Base-by-base conservation (phyloP, 768 basidiomycete genomes). In the Termitomyces heimii region DNA sequence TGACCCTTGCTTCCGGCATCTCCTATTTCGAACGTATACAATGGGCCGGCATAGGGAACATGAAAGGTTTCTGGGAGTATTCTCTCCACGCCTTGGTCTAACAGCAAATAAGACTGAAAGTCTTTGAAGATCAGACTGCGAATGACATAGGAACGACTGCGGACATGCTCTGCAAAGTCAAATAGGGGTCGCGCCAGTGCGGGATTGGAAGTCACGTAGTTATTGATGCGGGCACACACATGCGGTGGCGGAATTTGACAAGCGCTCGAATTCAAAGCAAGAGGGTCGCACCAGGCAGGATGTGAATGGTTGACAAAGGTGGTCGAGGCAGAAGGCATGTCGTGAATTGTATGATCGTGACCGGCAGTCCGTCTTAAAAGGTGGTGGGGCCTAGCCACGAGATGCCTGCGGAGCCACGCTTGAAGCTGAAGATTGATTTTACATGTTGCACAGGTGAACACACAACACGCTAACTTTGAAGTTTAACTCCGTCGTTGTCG, bases 1-100 rank as follows among this genome's bases (percentile, higher is more conserved):
- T 65, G 56, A 18, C 75, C 76, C 54, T 72, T 73, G 44, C 67
- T 51, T 12, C 63, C 63, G 0, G 73, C 68, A n/a, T 61, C 56
- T 22, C 61, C 57, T 45, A 72, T 62, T 54, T 64, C 55, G 52
- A 67, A 70, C 3, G 50, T 54, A 37, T 56, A 32, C 18, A 43
- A 28, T 5, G 60, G 57, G 8, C 48, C 24, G 4, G 40, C 43
- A 39, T 24, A 46, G 22, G 63, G 29, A 28, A 53, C 45, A 32
- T 59, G 54, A n/a, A 60, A 60, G 28, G n/a, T 54, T 12, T 56
- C 51, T 7, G 66, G 70, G 7, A 75, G 62, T 22, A 70, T 64
- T 37, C 52, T 40, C 18, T 69, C 63, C 10, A 72, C 68, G 10
- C 66, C 67, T 26, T 65, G 51, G 60, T 74, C 73, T 20, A 76